Conservation (phyloP, 2,329 filamentous ascomycete genomes). For the Cadophora gregata region DNA sequence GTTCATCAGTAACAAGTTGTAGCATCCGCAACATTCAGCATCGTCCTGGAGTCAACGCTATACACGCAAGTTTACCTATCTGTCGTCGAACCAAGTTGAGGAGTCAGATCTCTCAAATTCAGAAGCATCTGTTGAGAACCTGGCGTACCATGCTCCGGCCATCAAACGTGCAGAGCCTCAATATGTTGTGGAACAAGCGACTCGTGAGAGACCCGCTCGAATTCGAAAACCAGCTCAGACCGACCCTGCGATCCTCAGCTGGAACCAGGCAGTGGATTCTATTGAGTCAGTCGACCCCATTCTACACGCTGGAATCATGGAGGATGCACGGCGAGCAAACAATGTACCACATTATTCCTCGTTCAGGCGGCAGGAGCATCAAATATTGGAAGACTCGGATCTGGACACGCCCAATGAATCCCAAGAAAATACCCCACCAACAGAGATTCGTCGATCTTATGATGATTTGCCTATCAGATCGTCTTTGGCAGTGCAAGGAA, state of each 20-base stretch:
- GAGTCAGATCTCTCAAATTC: slow-evolving; percentile 23
- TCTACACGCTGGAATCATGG: slow-evolving; percentile 38
- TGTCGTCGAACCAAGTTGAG: slow-evolving; percentile 21
- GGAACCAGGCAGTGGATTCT: slow-evolving; percentile 41
- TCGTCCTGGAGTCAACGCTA: slow-evolving; percentile 32
- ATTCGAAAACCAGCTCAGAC: slow-evolving; percentile 36
- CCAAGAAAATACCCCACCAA: neutral
- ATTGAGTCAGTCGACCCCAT: slow-evolving; percentile 40
- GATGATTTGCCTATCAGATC: slow-evolving; percentile 4
- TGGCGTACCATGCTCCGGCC: slow-evolving; percentile 1
- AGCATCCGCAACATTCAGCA: slow-evolving; percentile 36
- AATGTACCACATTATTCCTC: slow-evolving; percentile 11
- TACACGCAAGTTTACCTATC: slow-evolving; percentile 29
- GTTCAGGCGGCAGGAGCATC: slow-evolving; percentile 4
- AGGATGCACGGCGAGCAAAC: slow-evolving; percentile 34
- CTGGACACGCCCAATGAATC: neutral
- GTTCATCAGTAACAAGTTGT: slow-evolving; percentile 19
- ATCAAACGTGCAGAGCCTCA: neutral
- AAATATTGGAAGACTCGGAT: slow-evolving; percentile 3
- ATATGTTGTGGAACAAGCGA: neutral
- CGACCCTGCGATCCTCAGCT: slow-evolving; percentile 40
- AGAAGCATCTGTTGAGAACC: slow-evolving; percentile 17
- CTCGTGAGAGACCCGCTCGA: slow-evolving; percentile 28
- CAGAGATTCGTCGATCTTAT: neutral
- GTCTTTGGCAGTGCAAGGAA: slow-evolving; percentile 23